Base-by-base conservation (phyloP, 2,329 filamentous ascomycete genomes). In the Cylindrodendrum hubeiense region DNA sequence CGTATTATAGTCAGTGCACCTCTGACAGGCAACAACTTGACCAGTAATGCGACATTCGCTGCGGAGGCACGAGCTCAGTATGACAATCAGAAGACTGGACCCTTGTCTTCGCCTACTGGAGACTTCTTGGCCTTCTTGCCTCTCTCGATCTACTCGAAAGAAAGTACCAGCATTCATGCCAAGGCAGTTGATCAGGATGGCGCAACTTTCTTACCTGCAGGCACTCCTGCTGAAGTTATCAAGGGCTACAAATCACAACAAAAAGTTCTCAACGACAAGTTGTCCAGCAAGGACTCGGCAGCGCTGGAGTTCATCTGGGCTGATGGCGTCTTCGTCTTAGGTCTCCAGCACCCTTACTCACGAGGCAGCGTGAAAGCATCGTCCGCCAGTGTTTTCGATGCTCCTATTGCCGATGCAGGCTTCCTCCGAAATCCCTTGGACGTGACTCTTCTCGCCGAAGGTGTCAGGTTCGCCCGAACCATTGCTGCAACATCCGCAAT, bases 281-380 rank as follows among this genome's bases (percentile, higher is more conserved):
- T 72, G 0, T 33, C 68, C 0, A 63, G 59, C 13, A 39, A 44
- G 3, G 46, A 67, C 1, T 73, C 70, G 1, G 71, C 60, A 3
- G 49, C 65, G 0, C 46, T 72, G 5, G 71, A 72, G 50, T 0
- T 70, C 4, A 70, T 73, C 21, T 73, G 71, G 71, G 37, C 46
- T 4, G 70, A 73, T 2, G 67, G 70, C 9, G 43, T 30, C 5
- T 21, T 68, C 1, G 2, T 71, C 1, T 28, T 72, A 0, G 68
- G 68, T 8, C 71, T 72, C 1, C 65, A 72, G 22, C 70, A 72
- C 24, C 71, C 71, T 2, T 72, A 71, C 47, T 72, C 71, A 2
- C 64, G 71, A 46, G 71, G 71, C 4, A 65, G 46, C n/a, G 52
- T 72, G 24, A 72, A 68, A 17, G 60, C 68, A n/a, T 56, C 26